phyloP scores from a whole-genome alignment of 371 early-diverging fungal species.

The Mortierella sp. region DNA sequence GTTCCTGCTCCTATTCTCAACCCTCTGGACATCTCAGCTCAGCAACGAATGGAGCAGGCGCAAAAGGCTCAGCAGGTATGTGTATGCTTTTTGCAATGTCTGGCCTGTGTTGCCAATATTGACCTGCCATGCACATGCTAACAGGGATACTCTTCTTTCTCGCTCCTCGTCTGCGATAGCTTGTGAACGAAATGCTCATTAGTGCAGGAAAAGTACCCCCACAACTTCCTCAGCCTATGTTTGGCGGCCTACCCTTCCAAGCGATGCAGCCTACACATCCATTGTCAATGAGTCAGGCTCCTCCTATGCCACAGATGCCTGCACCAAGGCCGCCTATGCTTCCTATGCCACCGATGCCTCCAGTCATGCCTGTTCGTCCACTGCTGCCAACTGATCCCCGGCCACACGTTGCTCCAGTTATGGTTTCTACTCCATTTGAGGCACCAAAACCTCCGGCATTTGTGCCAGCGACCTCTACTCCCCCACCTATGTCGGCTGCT shows the following conservation, averaged over 20 bases:
- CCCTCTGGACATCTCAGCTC: conserved; percentile 11
- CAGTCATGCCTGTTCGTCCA: background rate
- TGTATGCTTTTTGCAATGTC: background rate
- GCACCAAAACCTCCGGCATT: background rate
- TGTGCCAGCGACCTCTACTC: background rate
- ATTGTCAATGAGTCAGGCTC: background rate
- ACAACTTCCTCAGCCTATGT: conserved; percentile 4
- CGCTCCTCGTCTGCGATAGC: conserved; percentile 1
- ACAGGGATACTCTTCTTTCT: background rate
- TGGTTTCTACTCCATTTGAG: background rate
- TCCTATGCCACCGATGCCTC: background rate
- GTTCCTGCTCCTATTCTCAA: background rate
- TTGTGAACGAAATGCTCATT: conserved; percentile 41
- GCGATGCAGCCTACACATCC: conserved; percentile 2
- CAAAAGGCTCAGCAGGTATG: conserved; percentile 47
- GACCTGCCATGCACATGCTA: background rate
- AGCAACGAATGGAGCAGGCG: conserved; percentile 44
- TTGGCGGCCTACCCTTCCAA: background rate
- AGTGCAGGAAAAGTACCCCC: conserved; percentile 21
- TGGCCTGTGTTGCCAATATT: background rate
- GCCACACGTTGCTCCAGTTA: background rate
- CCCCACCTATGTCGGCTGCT: background rate
- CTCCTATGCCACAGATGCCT: background rate
- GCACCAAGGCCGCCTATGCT: background rate
- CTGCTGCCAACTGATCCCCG: background rate